Evolutionary conservation across 805 yeast genomes (phyloP), one percentile per base, ranked within the genome.

Genomic region (Metschnikowia aberdeeniae): DNA sequence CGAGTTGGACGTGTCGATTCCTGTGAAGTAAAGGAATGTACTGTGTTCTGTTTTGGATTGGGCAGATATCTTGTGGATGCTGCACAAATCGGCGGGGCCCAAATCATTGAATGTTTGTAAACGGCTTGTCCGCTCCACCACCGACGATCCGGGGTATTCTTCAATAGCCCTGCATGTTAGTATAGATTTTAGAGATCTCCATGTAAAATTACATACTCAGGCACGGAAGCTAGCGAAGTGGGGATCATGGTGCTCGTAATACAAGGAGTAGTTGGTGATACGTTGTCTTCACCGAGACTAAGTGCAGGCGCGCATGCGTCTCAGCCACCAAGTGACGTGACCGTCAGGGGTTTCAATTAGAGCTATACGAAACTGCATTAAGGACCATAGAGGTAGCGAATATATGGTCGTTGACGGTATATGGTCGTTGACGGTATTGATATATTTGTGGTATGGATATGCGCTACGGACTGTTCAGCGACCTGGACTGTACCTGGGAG

Each of bases 1-100:
- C 12, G 88, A 78, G 55, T 80, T 83, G 20, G 88, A 80, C 14
- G 86, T 82, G 58, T 86, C 92, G 2, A 82, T 74, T 6, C 95
- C 95, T 0, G 87, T 77, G 53, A 78, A 81, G 62, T 86, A 86
- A 38, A 86, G 69, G 60, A 77, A 86, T 2, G 93, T 84, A 8
- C 89, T 86, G n/a, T 81, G 63, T 40, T 73, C 80, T 33, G 73
- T 69, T 42, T 69, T 71, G 67, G 72, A 68, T 37, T 58, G 72
- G 52, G 63, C 67, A 29, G 65, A 58, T 26, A 63, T 63, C 51
- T 73, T 80, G 42, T 68, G 71, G 45, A 80, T 63, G 50, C 74
- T 75, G 45, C 81, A 78, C 62, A 78, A 66, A 64, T 79, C 89
- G 33, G 84, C 86, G 9, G 89, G 86, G 10, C 95, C 95, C 45